Base-by-base conservation (phyloP, 2,329 filamentous ascomycete genomes). In the Boeremia lycopersici region DNA sequence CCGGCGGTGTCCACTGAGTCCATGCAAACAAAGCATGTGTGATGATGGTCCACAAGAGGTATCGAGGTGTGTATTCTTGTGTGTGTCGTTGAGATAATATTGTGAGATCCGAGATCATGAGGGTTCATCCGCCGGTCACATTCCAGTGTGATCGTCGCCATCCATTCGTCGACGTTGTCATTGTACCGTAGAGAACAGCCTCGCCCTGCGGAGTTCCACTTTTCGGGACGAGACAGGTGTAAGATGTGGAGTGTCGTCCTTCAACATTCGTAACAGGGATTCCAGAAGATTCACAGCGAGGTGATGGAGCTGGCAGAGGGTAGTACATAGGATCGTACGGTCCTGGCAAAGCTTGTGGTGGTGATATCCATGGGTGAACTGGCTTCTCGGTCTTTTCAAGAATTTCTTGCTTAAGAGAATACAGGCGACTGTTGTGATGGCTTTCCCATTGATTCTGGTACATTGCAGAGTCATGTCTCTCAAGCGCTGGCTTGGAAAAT, bases 61-160 rank as follows among this genome's bases (percentile, higher is more conserved):
- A 25, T 45, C 15, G 28, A 25, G 13, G 29, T 40, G 45, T 33
- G 25, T 39, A 19, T 15, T 41, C 40, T 35, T 40, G 33, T 5
- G 34, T 23, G 29, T 45, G 15, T 15, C 31, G 17, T 42, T 26
- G 33, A 30, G 34, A 31, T 11, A 42, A 8, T 23, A 13, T 49
- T 25, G 23, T 11, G n/a, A 19, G 28, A 17, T 25, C 11, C 8
- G 19, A 47, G 23, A 23, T 10, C 15, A 7, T 23, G 3, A 9
- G 3, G 8, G 2, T 57, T 74, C 70, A 73, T 25, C 62, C 63
- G 41, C 67, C 65, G 25, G 60, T 51, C 5, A 74, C 66, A 3
- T 66, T 70, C 72, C 72, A 74, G 48, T 73, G 66, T 26, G 71
- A 72, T 15, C 71, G 67, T 40, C 69, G 62, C 71, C 71, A 73